A percentile compares a stretch with the other conserved stretches of the same genome.
Conservation (phyloP, 148 eudicot species). For the Cornus controversa region DNA sequence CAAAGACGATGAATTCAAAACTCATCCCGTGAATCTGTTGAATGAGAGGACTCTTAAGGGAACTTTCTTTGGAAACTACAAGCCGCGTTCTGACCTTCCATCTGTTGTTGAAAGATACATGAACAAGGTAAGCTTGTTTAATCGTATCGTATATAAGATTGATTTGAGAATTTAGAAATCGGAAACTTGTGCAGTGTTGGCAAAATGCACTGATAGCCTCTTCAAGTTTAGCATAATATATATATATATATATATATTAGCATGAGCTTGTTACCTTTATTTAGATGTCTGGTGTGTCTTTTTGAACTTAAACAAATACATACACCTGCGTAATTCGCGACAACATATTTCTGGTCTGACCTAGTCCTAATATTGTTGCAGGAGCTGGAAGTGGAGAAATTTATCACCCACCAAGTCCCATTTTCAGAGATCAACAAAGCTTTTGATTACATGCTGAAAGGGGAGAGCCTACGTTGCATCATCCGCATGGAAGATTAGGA, state of each 20-base stretch:
- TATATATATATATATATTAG: no score
- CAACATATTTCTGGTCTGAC: no score
- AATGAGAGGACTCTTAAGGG: constrained; percentile 56
- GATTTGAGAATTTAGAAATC: no score
- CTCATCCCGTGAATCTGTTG: constrained; percentile 40
- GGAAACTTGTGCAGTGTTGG: no score
- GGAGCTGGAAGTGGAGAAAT: constrained; percentile 47
- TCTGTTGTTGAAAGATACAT: constrained; percentile 42
- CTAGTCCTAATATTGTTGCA: not conserved
- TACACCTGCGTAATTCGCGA: no score
- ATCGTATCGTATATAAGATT: no score
- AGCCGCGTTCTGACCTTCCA: constrained; percentile 45
- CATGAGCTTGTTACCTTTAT: no score
- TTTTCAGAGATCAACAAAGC: constrained; percentile 6
- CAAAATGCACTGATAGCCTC: no score
- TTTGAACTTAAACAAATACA: no score
- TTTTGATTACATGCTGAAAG: no score
- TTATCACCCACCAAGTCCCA: constrained; percentile 18
- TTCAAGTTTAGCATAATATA: no score
- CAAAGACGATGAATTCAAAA: constrained; percentile 49
- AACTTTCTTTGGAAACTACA: constrained; percentile 51
- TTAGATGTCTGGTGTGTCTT: no score
- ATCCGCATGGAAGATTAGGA: not conserved
- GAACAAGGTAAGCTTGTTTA: constrained; percentile 28
- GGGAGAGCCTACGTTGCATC: not conserved